These are phyloP conservation scores for Cordyceps fumosorosea DNA, from an alignment of 2,329 filamentous ascomycete species.

Conservation along the genomic window DNA sequence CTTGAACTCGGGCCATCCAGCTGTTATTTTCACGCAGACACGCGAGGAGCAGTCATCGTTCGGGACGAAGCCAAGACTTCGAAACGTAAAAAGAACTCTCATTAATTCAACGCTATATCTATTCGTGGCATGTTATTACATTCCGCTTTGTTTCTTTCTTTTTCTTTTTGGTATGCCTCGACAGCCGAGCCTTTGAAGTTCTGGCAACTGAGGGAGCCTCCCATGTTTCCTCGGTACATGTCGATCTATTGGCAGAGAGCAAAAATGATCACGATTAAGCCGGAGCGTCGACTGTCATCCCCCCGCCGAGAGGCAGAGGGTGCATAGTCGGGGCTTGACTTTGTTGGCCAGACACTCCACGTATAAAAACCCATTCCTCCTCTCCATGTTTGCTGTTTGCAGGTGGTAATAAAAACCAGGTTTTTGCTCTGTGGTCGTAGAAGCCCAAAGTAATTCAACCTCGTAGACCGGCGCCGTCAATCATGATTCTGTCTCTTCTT, in stretches of 20 bases:
- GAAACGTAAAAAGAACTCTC: neutral
- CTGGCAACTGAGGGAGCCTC: slow-evolving; percentile 56
- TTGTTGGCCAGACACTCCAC: slow-evolving; percentile 70
- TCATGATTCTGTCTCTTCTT: neutral
- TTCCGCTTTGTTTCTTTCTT: no score
- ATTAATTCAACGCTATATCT: slow-evolving; percentile 1
- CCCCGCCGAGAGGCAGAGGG: slow-evolving; percentile 67
- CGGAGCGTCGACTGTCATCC: slow-evolving; percentile 90
- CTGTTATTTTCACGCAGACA: neutral
- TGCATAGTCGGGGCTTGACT: slow-evolving; percentile 96
- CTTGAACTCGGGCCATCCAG: neutral
- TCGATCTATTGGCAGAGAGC: slow-evolving; percentile 68
- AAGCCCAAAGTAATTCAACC: neutral
- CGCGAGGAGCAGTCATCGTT: neutral
- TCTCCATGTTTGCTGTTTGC: neutral
- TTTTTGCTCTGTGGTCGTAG: neutral
- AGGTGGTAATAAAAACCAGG: neutral
- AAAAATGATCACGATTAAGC: slow-evolving; percentile 92
- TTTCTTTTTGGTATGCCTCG: slow-evolving; percentile 37
- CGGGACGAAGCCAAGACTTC: neutral
- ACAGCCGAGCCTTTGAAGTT: slow-evolving; percentile 42
- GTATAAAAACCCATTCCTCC: neutral
- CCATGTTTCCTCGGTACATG: slow-evolving; percentile 77
- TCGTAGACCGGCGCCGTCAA: neutral
- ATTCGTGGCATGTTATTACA: slow-evolving; percentile 13